Conservation (phyloP, 176 grass and related monocot species). For the Avena eriantha region DNA sequence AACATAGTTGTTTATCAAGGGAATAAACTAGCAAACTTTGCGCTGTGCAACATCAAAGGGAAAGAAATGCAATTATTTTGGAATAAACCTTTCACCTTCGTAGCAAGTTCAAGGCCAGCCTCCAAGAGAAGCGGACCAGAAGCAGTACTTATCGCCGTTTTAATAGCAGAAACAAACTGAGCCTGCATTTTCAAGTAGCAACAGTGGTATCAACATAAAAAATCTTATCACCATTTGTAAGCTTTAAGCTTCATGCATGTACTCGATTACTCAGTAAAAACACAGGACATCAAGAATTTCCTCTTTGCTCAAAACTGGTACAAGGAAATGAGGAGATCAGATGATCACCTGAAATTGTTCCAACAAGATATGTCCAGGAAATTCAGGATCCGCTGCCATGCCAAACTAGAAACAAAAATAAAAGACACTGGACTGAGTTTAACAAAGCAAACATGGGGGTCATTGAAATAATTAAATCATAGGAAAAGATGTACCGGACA, state of each 20-base stretch:
- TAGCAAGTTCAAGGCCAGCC: conserved; percentile 90
- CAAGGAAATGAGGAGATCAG: conserved; percentile 23
- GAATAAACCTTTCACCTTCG: conserved; percentile 75
- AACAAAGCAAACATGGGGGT: not conserved
- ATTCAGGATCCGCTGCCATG: conserved; percentile 78
- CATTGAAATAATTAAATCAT: not conserved
- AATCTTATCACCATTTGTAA: conserved; percentile 1
- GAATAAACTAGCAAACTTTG: not conserved
- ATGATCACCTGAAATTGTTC: conserved; percentile 93
- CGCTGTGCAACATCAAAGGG: conserved; percentile 4
- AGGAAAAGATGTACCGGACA: not conserved
- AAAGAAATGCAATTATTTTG: conserved; percentile 5
- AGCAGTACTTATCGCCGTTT: conserved; percentile 76
- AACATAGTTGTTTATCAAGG: conserved; percentile 40
- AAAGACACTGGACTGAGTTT: conserved; percentile 24
- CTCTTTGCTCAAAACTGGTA: conserved; percentile 1
- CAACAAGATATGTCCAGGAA: conserved; percentile 96
- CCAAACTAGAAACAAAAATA: conserved; percentile 78
- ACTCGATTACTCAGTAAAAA: conserved; percentile 16
- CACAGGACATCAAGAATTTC: conserved; percentile 21
- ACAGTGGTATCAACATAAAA: conserved; percentile 8
- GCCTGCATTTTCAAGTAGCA: conserved; percentile 70
- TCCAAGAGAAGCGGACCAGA: conserved; percentile 94
- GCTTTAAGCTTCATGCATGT: not conserved
- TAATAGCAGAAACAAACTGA: conserved; percentile 96